Evolutionary conservation across 2,329 filamentous ascomycete genomes (phyloP), one percentile per base, ranked within the genome.

Genomic region (Mycosphaerella sp.): DNA sequence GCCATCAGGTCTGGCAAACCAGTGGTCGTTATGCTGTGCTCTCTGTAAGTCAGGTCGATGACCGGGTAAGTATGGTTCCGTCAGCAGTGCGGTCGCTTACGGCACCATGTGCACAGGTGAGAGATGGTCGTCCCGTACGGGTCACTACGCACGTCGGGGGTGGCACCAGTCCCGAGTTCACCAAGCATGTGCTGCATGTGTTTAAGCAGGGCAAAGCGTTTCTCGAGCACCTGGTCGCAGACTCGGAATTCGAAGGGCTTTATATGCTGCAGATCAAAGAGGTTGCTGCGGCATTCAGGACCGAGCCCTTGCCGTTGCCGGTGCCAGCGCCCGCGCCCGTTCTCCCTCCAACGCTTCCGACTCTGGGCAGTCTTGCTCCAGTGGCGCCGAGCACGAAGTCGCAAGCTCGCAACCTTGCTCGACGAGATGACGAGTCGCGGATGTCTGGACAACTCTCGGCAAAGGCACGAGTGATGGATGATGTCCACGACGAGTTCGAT

Each of bases 1-100:
- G 9, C 14, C 41, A 44, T n/a, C 34, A n/a, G 32, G 48, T 40
- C 32, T 40, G 45, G 45, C 42, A 6, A 11, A 40, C 36, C 2
- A 56, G 34, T 38, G 36, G 46, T 31, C 48, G 54, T 4, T 56
- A 48, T 21, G 54, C 54, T 12, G 48, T 56, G 12, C 54, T 56
- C 38, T 56, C 54, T 9, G 34, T 56, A 9, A 46, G 54, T 9
- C 34, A 41, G 26, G 23, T n/a, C 36, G 26, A 21, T 12, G 14
- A 8, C 49, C 49, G 36, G 14, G 44, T 48, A 21, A 21, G 3
- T 45, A 34, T 34, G 5, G 34, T 41, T 31, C 43, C 3, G 21
- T 44, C 3, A 23, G 6, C 1, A 8, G 31, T 44, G 4, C 29
- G 11, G 8, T 44, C 12, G 42, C 48, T 51, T 8, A 51, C 32